Base-by-base conservation (phyloP, 2,329 filamentous ascomycete species). In the Ophiostoma pallidulum region DNA sequence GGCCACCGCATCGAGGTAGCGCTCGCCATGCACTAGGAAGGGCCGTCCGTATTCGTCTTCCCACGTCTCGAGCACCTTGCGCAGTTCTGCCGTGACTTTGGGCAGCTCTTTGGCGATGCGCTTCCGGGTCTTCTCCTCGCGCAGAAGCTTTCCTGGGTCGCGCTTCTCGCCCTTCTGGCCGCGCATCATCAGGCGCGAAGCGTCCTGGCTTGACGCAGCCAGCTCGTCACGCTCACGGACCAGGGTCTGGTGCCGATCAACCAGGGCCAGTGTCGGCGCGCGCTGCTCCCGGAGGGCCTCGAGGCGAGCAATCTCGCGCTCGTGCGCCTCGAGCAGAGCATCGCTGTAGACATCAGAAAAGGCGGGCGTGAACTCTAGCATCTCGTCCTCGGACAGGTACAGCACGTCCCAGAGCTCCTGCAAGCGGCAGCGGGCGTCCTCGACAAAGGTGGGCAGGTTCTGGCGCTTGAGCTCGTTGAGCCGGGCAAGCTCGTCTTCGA, bases 41-140 rank as follows among this genome's bases (percentile, higher is more conserved):
- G 90, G 87, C 10, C 89, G 80, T 3, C 89, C 91, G 62, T 91
- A 96, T 60, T 97, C 92, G 45, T 94, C 84, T 62, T 98, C 92
- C 82, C 88, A 98, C 39, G 75, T 70, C 61, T 91, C 86, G 24
- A 98, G 74, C n/a, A 77, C 74, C 62, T 82, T 91, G 54, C 78
- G 78, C 50, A 98, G 69, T n/a, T 97, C 89, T 0, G 75, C 76
- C 49, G 91, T 82, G 37, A 98, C 75, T 69, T 94, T 97, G 48
- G 92, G 92, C 26, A 98, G 72, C 61, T 98, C 92, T 65, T 97
- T 98, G 22, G 90, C 78, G 53, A 98, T 96, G 49, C 90, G 78
- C 77, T 98, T 98, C 51, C 92, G 82, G 87, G 95, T 94, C 75
- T 97, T 98, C 69, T 98, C 92, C 62, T 98, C 92, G 26, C 92